Evolutionary conservation across 2,329 filamentous ascomycete species (phyloP), one percentile per base, ranked within the genome.

Genomic region (Fusarium sp.): DNA sequence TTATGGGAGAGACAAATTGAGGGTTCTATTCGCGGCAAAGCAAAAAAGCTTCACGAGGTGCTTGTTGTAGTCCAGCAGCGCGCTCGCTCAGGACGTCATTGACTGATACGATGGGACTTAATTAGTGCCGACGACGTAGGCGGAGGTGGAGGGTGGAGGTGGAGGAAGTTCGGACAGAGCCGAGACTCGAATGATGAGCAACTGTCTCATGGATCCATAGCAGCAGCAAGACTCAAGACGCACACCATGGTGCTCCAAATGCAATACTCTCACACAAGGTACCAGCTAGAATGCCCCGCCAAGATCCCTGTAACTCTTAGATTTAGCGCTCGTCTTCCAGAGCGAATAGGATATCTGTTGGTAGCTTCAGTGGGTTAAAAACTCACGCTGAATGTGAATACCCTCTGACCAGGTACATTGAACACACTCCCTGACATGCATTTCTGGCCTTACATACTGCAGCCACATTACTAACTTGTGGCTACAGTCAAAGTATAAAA

Each of bases 61-160:
- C 33, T 71, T 62, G 47, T 63, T 66, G 52, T 49, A 44, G 46
- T 77, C 43, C 47, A 64, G 53, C 65, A 37, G 57, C 59, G 60
- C 54, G 63, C 54, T 73, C 60, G 57, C 66, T 77, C 75, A 77
- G 73, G 67, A 77, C 75, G 75, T 77, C 75, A 77, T 77, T 67
- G 75, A 77, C 59, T 72, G 67, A 60, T 65, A 69, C 49, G 59
- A 73, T 66, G 68, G 71, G 66, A 63, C 73, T 65, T 75, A 50
- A 64, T 69, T 69, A 69, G 67, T 69, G 58, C 58, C 46, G 58
- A 69, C 59, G 49, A 50, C 32, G 64, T 64, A 72, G 64, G 63
- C 59, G 67, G 64, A 76, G 44, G 44, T 28, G 44, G 43, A 47
- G 10, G 71, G 72, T 70, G 72, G 73, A 75, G 69, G 70, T 74